Base-by-base conservation (phyloP, 768 basidiomycete genomes). In the Mrakia blollopis region DNA sequence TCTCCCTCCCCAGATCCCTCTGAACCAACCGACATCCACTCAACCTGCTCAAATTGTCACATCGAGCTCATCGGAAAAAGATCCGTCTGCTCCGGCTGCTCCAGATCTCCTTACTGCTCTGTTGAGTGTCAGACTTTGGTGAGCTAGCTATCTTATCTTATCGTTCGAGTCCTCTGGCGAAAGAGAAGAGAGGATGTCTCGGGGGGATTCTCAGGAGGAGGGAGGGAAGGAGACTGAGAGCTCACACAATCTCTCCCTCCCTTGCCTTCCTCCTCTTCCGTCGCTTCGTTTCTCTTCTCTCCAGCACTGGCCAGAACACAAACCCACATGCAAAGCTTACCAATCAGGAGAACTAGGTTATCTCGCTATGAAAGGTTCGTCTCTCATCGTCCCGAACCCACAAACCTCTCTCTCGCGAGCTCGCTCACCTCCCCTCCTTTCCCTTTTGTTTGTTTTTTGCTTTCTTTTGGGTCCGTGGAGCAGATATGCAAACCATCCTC, bases 401-500 rank as follows among this genome's bases (percentile, higher is more conserved):
- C n/a, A 10, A 32, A 62, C n/a, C n/a, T 21, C 44, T 47, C 44
- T 63, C n/a, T 63, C 62, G 21, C 32, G 9, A 18, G 62, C 35
- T 37, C 30, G 0, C 32, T 37, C 30, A 2, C 61, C 61, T 62
- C 32, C 28, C 23, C 61, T 25, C 37, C 8, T 8, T 18, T 21
- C n/a, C 5, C 63, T 61, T 9, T 9, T 28, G 7, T 7, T 5
- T 11, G 63, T 23, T 39, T 21, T 3, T 41, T 41, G 23, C 2
- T 39, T 25, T 18, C 65, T n/a, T 68, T 9, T n/a, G 0, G 8
- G 4, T 30, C 16, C 13, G 16, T 39, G 25, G 21, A 8, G 1
- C 65, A 68, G 65, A 68, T 25, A 68, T 68, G 65, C 65, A 68
- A 68, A 68, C 35, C 37, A 68, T 68, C 65, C 25, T 68, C 21